phyloP scores from a whole-genome alignment of 2,329 filamentous ascomycete genomes.

The Fusarium decemcellulare region DNA sequence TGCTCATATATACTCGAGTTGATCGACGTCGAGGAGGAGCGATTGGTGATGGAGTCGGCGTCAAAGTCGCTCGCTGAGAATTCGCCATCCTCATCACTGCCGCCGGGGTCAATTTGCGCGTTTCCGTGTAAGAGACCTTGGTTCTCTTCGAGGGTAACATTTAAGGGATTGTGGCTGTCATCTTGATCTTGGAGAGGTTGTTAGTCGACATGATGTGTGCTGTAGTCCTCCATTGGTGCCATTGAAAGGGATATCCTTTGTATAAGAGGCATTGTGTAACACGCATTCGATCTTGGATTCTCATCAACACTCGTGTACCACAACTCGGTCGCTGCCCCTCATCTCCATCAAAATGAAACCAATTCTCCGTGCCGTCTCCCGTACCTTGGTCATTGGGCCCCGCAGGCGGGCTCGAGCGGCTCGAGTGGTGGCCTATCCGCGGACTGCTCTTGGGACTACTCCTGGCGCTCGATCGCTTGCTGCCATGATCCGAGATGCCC shows the following conservation, averaged over 20 bases:
- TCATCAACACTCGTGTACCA: no score
- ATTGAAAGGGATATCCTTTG: not conserved
- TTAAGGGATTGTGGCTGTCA: not conserved
- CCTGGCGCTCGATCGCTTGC: conserved; percentile 15
- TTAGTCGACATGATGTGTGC: not conserved
- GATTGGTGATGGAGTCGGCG: conserved; percentile 42
- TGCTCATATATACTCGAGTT: conserved; percentile 53
- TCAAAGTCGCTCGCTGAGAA: conserved; percentile 53
- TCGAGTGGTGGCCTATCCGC: not conserved
- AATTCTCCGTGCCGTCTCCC: not conserved
- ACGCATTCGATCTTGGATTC: not conserved
- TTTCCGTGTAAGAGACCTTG: conserved; percentile 50
- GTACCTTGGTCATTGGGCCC: conserved; percentile 28
- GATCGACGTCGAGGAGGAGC: conserved; percentile 50
- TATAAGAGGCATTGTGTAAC: not conserved
- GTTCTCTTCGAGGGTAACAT: not conserved
- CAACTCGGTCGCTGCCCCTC: not conserved
- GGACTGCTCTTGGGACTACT: conserved; percentile 18
- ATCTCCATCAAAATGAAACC: not conserved
- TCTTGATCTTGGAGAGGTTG: not conserved
- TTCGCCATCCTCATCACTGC: conserved; percentile 52
- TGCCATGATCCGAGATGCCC: conserved; percentile 14
- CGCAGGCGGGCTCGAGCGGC: not conserved
- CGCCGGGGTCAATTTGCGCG: conserved; percentile 49
- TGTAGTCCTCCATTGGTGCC: not conserved